Percentiles rank a stretch among this genome's conserved stretches.
These are phyloP conservation scores for Kwoniella botswanensis DNA, from an alignment of 768 basidiomycete genomes.

Conservation along the genomic window DNA sequence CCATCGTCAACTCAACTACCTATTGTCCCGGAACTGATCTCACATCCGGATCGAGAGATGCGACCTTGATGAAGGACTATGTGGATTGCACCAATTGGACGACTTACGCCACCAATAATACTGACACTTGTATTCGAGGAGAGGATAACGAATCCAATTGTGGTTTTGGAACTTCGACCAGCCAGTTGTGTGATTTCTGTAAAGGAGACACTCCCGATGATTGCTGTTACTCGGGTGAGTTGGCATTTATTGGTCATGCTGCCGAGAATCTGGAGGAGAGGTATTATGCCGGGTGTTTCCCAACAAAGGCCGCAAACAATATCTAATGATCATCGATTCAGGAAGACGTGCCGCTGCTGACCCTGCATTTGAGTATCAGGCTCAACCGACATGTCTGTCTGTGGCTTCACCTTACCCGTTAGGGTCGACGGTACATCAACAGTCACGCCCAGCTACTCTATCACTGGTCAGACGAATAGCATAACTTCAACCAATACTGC, in stretches of 20 bases:
- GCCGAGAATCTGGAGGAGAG: too few species aligned
- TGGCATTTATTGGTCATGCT: background rate
- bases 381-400: conserved; percentile 49
- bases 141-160: conserved; percentile 51
- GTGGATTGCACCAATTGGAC: conserved; percentile 55
- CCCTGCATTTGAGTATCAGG: conserved; percentile 4
- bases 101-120: conserved; percentile 50
- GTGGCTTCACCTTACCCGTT: conserved; percentile 45
- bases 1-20: conserved; percentile 36
- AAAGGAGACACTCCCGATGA: conserved; percentile 39
- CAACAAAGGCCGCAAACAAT: too few species aligned
- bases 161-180: conserved; percentile 41
- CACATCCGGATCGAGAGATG: conserved; percentile 41
- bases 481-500: conserved; percentile 18
- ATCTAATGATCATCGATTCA: too few species aligned
- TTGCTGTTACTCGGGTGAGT: conserved; percentile 51
- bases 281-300: background rate
- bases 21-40: conserved; percentile 55
- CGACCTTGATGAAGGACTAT: conserved; percentile 51
- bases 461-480: conserved; percentile 22
- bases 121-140: conserved; percentile 48
- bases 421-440: conserved; percentile 17
- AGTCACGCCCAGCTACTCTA: conserved; percentile 1
- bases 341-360: too few species aligned
- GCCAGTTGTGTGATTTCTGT: conserved; percentile 49